Evolutionary conservation across 2,329 filamentous ascomycete genomes (phyloP).

Genomic region (Fusarium succisae): DNA sequence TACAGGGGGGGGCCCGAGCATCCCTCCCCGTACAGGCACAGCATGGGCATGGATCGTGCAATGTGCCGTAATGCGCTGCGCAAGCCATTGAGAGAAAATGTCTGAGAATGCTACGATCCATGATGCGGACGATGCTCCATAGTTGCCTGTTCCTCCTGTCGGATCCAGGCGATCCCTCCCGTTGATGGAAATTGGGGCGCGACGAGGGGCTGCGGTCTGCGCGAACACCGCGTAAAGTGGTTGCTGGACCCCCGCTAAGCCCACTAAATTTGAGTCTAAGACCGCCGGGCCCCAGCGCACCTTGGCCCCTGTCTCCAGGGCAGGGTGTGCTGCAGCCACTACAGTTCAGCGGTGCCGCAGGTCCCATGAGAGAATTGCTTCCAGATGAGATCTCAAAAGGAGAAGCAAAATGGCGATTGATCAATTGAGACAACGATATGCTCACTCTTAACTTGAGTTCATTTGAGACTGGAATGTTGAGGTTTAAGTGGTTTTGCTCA

Average conservation of each 20-base stretch:
- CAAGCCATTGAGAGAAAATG: slow-evolving; percentile 17
- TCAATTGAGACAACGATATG: slow-evolving; percentile 28
- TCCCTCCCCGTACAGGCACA: slow-evolving; percentile 34
- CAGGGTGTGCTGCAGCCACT: slow-evolving; percentile 29
- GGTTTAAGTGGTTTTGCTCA: background rate
- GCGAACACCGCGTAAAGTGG: slow-evolving; percentile 45
- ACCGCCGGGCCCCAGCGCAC: slow-evolving; percentile 8
- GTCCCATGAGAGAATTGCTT: slow-evolving; percentile 28
- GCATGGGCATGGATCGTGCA: slow-evolving; percentile 22
- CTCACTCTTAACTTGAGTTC: background rate
- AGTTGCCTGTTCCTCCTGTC: slow-evolving; percentile 46
- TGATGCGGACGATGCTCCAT: slow-evolving; percentile 40
- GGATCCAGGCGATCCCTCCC: slow-evolving; percentile 36
- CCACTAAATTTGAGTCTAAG: slow-evolving; percentile 40
- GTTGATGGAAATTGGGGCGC: slow-evolving; percentile 41
- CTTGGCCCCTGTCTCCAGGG: slow-evolving; percentile 30
- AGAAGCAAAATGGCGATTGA: background rate
- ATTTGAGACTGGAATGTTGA: slow-evolving; percentile 4
- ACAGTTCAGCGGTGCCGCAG: slow-evolving; percentile 33
- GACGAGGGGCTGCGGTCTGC: slow-evolving; percentile 40
- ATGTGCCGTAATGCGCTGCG: slow-evolving; percentile 6
- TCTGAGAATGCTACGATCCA: slow-evolving; percentile 31
- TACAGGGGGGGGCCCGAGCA: slow-evolving; percentile 27
- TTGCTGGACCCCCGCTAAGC: slow-evolving; percentile 36
- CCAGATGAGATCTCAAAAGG: background rate